Percentiles rank a stretch among this genome's conserved stretches.
Conservation (phyloP, 2,329 filamentous ascomycete species). For the Pseudonectria buxi region DNA sequence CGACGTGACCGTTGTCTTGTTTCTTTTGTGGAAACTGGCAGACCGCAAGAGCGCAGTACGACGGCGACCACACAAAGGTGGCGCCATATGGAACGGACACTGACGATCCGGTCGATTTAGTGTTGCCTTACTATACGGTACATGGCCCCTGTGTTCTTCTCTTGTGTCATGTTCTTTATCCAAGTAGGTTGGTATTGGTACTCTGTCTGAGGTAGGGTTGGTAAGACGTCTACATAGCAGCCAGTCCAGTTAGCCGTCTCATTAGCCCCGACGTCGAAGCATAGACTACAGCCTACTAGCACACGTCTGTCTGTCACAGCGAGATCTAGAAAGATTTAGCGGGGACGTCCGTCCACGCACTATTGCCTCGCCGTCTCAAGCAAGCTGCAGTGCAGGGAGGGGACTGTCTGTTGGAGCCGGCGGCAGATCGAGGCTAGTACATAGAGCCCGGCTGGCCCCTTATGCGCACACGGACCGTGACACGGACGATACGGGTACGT, state of each 20-base stretch:
- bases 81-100: too few species aligned
- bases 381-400: slow-evolving; percentile 3
- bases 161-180: too few species aligned
- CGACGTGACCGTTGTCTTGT: slow-evolving; percentile 4
- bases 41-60: neutral
- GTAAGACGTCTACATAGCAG: too few species aligned
- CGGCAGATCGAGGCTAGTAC: slow-evolving; percentile 9
- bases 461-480: neutral
- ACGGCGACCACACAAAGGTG: too few species aligned
- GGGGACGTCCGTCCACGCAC: slow-evolving; percentile 1
- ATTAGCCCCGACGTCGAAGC: too few species aligned
- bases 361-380: neutral
- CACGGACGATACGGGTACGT: neutral
- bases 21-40: slow-evolving; percentile 1
- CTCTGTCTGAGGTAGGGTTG: too few species aligned
- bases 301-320: neutral
- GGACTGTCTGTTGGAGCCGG: neutral
- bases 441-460: slow-evolving; percentile 2
- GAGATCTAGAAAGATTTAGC: slow-evolving; percentile 8
- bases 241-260: too few species aligned
- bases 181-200: too few species aligned
- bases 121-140: too few species aligned
- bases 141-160: too few species aligned
- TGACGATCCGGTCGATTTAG: too few species aligned
- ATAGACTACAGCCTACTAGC: too few species aligned